Percentiles rank a stretch among this genome's conserved stretches.
Conservation (phyloP, 2,329 filamentous ascomycete species). For the Calonectria leucothoes region DNA sequence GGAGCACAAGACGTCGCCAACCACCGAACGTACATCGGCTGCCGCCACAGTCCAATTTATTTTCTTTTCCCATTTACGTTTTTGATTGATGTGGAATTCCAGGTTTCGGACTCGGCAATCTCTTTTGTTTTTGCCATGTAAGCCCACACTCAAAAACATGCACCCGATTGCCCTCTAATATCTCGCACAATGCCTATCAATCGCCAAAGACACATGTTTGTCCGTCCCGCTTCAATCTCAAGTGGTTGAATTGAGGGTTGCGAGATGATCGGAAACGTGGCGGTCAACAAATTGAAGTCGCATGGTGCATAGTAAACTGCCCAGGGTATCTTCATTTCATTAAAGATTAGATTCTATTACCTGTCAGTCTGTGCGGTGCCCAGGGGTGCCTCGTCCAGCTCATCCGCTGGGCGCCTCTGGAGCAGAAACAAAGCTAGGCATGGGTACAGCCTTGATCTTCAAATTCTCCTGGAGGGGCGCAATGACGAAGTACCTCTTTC, state of each 20-base stretch:
- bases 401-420: neutral
- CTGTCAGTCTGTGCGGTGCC: constrained; percentile 13
- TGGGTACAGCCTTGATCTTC: neutral
- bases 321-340: constrained; percentile 19
- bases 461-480: neutral
- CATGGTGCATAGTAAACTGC: neutral
- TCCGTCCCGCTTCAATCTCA: neutral
- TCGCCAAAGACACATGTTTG: neutral
- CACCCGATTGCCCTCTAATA: neutral
- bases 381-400: neutral
- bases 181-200: neutral
- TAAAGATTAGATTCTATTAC: constrained; percentile 17
- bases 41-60: constrained; percentile 3
- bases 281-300: neutral
- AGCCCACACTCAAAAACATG: neutral
- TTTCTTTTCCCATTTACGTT: constrained; percentile 11
- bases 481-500: neutral
- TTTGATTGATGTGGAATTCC: constrained; percentile 19
- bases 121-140: neutral
- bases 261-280: neutral
- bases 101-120: constrained; percentile 14
- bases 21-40: constrained; percentile 18
- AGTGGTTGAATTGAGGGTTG: neutral
- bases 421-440: neutral
- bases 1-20: constrained; percentile 12